Base-by-base conservation (phyloP, 345 rosid genomes). In the Gossypium mustelinum region DNA sequence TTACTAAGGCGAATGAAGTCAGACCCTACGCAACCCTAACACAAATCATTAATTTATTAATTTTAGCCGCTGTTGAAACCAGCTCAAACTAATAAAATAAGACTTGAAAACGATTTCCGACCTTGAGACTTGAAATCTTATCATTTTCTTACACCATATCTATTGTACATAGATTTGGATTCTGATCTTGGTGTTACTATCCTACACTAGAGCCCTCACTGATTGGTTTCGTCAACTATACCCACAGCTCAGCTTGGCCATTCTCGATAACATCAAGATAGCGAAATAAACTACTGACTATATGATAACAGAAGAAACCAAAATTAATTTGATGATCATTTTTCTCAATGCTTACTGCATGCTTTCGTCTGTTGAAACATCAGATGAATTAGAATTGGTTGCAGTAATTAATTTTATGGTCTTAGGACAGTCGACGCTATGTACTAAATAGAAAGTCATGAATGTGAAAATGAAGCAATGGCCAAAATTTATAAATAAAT, bases 1-100 rank as follows among this genome's bases (percentile, higher is more conserved):
- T 24, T 45, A 45, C 34, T n/a, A 68, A 10, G 64, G 14, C 54
- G 74, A 52, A 43, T 62, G 60, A 73, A 73, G 79, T 76, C 78
- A 65, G 76, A 68, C 51, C 71, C 70, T 65, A 45, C 57, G 45
- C 51, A 59, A 43, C 39, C 24, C 72, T 45, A 65, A 47, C 64
- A 67, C 41, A 34, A 5, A 4, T 34, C 7, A 5, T 34, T 34
- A 0, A 45, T 48, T 20, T 7, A 27, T 45, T 47, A 1, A 27
- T 22, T 68, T 68, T 13, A 52, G 18, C 22, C 7, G 71, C 55
- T 11, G 73, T 68, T 48, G 68, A 76, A 81, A 68, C 54, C 27
- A 65, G 70, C 43, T 58, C 34, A 43, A 58, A 44, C 75, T 58
- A 24, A 73, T 44, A 44, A 59, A 59, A 59, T 9, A 45, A 50